Evolutionary conservation across 108 stramenopile species (phyloP).

Genomic region (Fragilariopsis cylindrus): DNA sequence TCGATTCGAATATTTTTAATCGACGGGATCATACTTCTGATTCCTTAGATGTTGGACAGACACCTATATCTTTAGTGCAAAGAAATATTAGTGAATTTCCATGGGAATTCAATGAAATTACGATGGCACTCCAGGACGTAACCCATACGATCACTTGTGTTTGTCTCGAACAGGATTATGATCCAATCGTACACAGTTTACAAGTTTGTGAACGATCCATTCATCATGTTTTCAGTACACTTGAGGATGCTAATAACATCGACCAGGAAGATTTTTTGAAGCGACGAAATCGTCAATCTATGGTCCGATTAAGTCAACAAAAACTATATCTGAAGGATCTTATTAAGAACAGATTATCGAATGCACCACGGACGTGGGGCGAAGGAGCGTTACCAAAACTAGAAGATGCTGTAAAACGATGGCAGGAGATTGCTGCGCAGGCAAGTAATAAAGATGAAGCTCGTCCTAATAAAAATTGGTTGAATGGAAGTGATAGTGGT

Average conservation of each 20-base stretch:
- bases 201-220: slow-evolving; percentile 28
- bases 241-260: slow-evolving; percentile 19
- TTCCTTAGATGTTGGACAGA: slow-evolving; percentile 22
- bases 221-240: slow-evolving; percentile 21
- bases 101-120: slow-evolving; percentile 28
- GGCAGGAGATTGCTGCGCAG: slow-evolving; percentile 30
- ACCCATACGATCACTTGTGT: slow-evolving; percentile 10
- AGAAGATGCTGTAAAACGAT: neutral
- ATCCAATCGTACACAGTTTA: slow-evolving; percentile 13
- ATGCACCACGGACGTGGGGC: slow-evolving; percentile 15
- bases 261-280: slow-evolving; percentile 29
- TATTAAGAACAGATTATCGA: slow-evolving; percentile 6
- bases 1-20: slow-evolving; percentile 10
- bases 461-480: slow-evolving; percentile 12
- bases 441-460: slow-evolving; percentile 20
- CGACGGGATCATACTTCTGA: slow-evolving; percentile 11
- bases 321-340: slow-evolving; percentile 25
- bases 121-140: slow-evolving; percentile 24
- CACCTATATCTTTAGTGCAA: slow-evolving; percentile 18
- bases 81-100: slow-evolving; percentile 25
- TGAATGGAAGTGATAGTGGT: neutral
- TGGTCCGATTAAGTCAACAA: slow-evolving; percentile 30
- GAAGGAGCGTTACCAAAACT: slow-evolving; percentile 16
- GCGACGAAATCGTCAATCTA: slow-evolving; percentile 20
- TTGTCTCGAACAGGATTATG: slow-evolving; percentile 26